Conservation (phyloP, 2,329 filamentous ascomycete species). For the Fusarium sp. region DNA sequence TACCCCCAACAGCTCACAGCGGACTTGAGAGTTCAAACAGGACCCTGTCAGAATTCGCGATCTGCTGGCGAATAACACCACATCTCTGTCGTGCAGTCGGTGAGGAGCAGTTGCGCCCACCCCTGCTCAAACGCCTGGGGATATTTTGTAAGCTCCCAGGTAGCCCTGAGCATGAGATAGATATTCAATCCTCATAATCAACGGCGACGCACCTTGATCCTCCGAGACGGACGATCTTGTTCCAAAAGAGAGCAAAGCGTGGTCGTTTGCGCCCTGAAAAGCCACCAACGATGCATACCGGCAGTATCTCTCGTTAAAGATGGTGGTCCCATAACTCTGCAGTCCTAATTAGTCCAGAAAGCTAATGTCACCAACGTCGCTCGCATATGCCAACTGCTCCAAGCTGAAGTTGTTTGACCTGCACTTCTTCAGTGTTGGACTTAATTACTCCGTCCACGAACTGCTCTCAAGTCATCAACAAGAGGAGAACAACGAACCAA, state of each 20-base stretch:
- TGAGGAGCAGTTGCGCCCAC: background rate
- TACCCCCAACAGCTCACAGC: background rate
- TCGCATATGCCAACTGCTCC: conserved; percentile 2
- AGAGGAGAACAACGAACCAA: background rate
- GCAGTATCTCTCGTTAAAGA: background rate
- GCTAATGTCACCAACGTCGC: conserved; percentile 8
- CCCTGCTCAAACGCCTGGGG: background rate
- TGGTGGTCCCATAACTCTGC: background rate
- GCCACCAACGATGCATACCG: conserved; percentile 11
- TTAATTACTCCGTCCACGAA: background rate
- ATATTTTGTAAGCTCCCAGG: background rate
- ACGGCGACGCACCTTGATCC: background rate
- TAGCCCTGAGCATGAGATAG: background rate
- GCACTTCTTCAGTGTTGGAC: conserved; percentile 14
- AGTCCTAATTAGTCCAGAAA: background rate
- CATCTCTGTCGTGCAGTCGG: background rate
- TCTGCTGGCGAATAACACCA: background rate
- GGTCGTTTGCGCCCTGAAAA: conserved; percentile 1
- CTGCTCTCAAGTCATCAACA: background rate
- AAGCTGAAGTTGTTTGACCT: background rate
- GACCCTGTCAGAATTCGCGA: background rate
- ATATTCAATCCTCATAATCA: background rate
- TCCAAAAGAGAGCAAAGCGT: background rate
- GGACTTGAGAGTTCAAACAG: background rate
- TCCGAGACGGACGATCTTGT: background rate